Evolutionary conservation across 768 basidiomycete genomes (phyloP).

Genomic region (Leccinum ochraceum): DNA sequence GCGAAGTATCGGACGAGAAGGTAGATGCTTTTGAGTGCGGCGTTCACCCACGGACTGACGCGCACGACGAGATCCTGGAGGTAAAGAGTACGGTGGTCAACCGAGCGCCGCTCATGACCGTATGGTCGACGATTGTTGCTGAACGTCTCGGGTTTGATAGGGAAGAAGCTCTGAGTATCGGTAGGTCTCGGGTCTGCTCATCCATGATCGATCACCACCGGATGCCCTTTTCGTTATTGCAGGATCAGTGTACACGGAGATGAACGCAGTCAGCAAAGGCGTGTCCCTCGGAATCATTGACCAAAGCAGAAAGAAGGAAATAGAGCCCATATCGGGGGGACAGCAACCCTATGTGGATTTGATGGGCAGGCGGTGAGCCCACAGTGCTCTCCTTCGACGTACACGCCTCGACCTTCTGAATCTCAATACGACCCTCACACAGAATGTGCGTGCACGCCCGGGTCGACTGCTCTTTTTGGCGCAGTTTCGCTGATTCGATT

Average conservation of each 20-base stretch:
- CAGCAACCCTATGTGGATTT: slow-evolving; percentile 85
- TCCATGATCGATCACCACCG: background rate
- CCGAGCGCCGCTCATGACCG: slow-evolving; percentile 92
- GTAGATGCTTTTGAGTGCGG: slow-evolving; percentile 33
- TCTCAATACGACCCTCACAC: slow-evolving; percentile 2
- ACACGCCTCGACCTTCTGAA: background rate
- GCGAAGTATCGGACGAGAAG: slow-evolving; percentile 71
- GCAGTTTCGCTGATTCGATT: slow-evolving; percentile 8
- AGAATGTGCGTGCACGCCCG: slow-evolving; percentile 41
- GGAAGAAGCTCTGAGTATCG: slow-evolving; percentile 91
- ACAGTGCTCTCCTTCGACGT: background rate
- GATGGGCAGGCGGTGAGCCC: slow-evolving; percentile 67
- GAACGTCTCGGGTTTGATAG: slow-evolving; percentile 84
- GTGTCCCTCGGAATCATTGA: slow-evolving; percentile 79
- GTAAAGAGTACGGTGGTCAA: slow-evolving; percentile 72
- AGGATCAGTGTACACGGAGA: slow-evolving; percentile 93
- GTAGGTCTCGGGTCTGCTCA: slow-evolving; percentile 40
- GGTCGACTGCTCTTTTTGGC: background rate
- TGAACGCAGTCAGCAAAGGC: slow-evolving; percentile 88
- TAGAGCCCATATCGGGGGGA: slow-evolving; percentile 55
- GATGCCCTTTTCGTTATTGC: background rate
- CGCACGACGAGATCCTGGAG: slow-evolving; percentile 51
- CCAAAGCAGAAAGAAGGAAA: slow-evolving; percentile 50
- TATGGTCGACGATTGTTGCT: slow-evolving; percentile 87
- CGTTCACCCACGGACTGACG: slow-evolving; percentile 4